Evolutionary conservation across 2,329 filamentous ascomycete genomes (phyloP), one percentile per base, ranked within the genome.

Genomic region (Apiospora kogelbergensis): DNA sequence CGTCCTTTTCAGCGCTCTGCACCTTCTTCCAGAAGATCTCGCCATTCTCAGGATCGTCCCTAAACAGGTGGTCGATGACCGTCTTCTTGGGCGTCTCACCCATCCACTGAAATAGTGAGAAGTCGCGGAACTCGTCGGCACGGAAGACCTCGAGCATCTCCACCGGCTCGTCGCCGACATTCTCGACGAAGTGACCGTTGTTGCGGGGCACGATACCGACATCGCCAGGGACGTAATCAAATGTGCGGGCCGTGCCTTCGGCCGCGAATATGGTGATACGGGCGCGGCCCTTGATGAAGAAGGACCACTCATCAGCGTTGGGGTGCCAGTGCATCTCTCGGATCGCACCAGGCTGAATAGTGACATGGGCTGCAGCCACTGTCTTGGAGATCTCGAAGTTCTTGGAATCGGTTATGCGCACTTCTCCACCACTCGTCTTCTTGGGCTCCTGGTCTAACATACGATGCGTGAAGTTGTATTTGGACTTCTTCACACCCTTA

Each of bases 271-370:
- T 87, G 17, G 92, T 94, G 17, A 94, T 87, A 41, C 92, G 87
- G 0, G 91, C 93, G 48, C 88, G 88, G 0, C 93, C 93, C 33
- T 82, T 81, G 77, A 95, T 88, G 82, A 95, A 94, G 80, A 92
- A 95, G 7, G 89, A 92, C 92, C 92, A 95, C 78, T 94, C 92
- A 75, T 94, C 92, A 15, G 91, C 91, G 60, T 88, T 89, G 0
- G 91, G 91, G 76, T 95, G 92, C 92, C 92, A 95, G 82, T 95
- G 92, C 85, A 95, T 93, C 81, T 94, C 92, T 11, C 92, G 87
- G 76, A 94, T 83, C 0, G 90, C 91, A 17, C 91, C 91, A 0
- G 92, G 91, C 72, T 91, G 83, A 70, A 95, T 92, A 45, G 87
- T 86, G 22, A 93, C 86, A 74, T 94, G 86, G 0, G 91, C 92